These are phyloP conservation scores for Wickerhamomyces hampshirensis DNA, from an alignment of 805 yeast species.

Conservation along the genomic window DNA sequence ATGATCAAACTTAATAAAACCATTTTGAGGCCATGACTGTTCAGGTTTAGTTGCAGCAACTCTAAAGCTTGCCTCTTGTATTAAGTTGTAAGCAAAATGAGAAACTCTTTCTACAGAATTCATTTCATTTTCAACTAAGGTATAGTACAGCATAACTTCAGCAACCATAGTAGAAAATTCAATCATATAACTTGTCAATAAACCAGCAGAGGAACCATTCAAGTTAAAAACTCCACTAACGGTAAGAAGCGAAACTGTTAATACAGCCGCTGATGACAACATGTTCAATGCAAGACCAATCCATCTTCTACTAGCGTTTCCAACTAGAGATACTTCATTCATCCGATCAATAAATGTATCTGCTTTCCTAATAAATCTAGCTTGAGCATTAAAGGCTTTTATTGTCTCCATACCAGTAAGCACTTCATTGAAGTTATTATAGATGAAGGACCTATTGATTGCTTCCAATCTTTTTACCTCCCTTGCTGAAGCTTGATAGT, in stretches of 20 bases:
- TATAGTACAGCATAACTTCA: conserved; percentile 56
- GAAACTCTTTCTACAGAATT: conserved; percentile 70
- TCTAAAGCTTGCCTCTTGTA: conserved; percentile 61
- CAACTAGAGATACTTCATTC: conserved; percentile 63
- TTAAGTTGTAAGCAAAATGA: conserved; percentile 58
- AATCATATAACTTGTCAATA: conserved; percentile 57
- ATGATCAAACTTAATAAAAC: conserved; percentile 39
- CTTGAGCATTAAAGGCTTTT: conserved; percentile 47
- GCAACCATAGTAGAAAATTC: conserved; percentile 53
- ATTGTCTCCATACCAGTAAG: conserved; percentile 63
- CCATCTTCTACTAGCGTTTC: conserved; percentile 72
- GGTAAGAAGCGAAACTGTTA: conserved; percentile 54
- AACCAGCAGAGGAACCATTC: conserved; percentile 60
- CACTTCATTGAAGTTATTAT: conserved; percentile 66
- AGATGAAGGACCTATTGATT: conserved; percentile 62
- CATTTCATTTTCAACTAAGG: conserved; percentile 73
- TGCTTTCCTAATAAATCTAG: conserved; percentile 45
- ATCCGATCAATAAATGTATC: conserved; percentile 45
- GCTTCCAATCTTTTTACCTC: conserved; percentile 78
- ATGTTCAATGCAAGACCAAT: conserved; percentile 56
- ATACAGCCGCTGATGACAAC: conserved; percentile 44
- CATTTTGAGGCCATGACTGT: conserved; percentile 20
- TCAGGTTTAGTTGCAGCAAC: conserved; percentile 30
- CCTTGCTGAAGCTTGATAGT: conserved; percentile 66
- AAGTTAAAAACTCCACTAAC: conserved; percentile 57